Percentiles rank a stretch among this genome's conserved stretches.
Evolutionary conservation across 176 grass and related monocot genomes (phyloP).

Genomic region (Chrysopogon serrulatus): DNA sequence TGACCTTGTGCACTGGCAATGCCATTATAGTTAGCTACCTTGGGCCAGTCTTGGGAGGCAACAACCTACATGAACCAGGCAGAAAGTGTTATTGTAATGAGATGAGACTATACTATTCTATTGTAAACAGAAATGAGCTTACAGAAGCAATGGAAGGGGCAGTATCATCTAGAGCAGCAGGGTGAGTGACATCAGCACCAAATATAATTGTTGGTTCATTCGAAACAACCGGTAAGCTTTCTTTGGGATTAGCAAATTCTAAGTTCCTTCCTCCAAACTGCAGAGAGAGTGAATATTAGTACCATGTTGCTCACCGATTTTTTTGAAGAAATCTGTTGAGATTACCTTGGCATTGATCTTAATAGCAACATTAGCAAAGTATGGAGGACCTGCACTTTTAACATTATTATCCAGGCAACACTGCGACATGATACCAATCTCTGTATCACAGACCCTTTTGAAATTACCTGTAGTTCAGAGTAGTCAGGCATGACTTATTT

Average conservation of each 20-base stretch:
- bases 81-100: neutral
- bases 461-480: slow-evolving; percentile 32
- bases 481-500: neutral
- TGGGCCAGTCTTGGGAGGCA: slow-evolving; percentile 76
- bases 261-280: slow-evolving; percentile 77
- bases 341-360: slow-evolving; percentile 79
- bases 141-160: slow-evolving; percentile 72
- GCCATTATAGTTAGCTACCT: slow-evolving; percentile 64
- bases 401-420: slow-evolving; percentile 40
- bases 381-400: neutral
- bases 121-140: neutral
- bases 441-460: slow-evolving; percentile 62
- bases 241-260: slow-evolving; percentile 27
- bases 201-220: slow-evolving; percentile 62
- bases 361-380: slow-evolving; percentile 55
- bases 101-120: neutral
- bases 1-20: slow-evolving; percentile 38
- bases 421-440: slow-evolving; percentile 54
- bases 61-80: slow-evolving; percentile 53
- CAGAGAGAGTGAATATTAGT: neutral
- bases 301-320: neutral
- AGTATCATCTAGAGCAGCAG: slow-evolving; percentile 53
- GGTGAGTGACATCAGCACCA: slow-evolving; percentile 74
- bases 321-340: neutral
- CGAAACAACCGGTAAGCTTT: slow-evolving; percentile 44